phyloP scores from a whole-genome alignment of 352 stramenopile species.

The Pythium apleroticum region DNA sequence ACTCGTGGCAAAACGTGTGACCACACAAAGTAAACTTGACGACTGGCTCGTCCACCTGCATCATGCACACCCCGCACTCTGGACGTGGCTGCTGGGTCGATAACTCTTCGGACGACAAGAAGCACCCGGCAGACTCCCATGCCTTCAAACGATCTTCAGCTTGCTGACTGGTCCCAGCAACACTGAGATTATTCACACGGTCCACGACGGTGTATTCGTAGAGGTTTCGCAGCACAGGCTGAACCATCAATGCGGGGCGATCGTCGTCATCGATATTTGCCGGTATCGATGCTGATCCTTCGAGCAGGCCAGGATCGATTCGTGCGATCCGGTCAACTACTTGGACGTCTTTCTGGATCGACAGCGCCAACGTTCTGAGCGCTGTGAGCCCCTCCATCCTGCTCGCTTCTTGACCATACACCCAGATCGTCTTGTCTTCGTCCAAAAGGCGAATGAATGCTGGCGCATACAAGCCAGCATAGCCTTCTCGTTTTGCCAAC shows the following conservation, averaged over 20 bases:
- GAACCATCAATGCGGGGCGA: neutral
- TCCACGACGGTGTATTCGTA: conserved; percentile 10
- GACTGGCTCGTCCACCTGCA: conserved; percentile 13
- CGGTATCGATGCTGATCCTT: conserved; percentile 7
- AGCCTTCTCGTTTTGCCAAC: neutral
- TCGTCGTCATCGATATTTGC: neutral
- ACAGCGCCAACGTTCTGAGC: neutral
- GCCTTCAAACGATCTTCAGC: neutral
- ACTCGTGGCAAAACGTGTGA: conserved; percentile 24
- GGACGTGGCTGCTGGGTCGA: neutral
- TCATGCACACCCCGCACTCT: conserved; percentile 19
- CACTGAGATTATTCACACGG: neutral
- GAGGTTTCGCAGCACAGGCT: neutral
- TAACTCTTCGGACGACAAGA: neutral
- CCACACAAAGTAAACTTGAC: conserved; percentile 19
- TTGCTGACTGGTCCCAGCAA: neutral
- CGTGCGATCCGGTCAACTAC: conserved; percentile 18
- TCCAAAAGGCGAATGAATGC: neutral
- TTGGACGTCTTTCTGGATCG: conserved; percentile 15
- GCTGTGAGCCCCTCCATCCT: neutral
- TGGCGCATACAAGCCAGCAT: neutral
- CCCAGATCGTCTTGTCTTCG: conserved; percentile 3
- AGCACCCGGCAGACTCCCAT: neutral
- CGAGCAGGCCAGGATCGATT: neutral
- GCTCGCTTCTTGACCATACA: neutral